These are phyloP conservation scores for Apiospora sp. DNA, from an alignment of 2,329 filamentous ascomycete genomes.

Conservation along the genomic window DNA sequence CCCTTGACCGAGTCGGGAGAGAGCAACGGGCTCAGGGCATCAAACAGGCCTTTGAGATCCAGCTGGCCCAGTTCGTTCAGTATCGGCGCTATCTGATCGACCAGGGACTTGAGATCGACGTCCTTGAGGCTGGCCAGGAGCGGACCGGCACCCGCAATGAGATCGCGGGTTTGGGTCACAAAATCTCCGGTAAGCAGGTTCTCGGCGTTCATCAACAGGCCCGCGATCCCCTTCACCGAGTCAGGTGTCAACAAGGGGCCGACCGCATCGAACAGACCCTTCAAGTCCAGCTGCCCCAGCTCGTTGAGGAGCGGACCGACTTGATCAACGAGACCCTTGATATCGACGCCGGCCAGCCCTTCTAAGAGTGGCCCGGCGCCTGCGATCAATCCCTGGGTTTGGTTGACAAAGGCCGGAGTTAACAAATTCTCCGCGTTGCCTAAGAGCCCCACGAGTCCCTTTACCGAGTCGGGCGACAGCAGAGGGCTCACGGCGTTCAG, in stretches of 20 bases:
- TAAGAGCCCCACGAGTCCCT: constrained; percentile 44
- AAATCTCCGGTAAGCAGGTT: constrained; percentile 36
- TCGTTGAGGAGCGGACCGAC: constrained; percentile 35
- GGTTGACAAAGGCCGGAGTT: constrained; percentile 38
- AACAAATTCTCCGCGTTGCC: constrained; percentile 48
- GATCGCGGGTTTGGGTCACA: constrained; percentile 39
- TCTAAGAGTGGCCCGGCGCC: constrained; percentile 39
- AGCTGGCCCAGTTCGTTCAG: constrained; percentile 41
- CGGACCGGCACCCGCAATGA: constrained; percentile 38
- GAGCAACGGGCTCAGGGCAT: constrained; percentile 45
- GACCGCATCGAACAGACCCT: constrained; percentile 36
- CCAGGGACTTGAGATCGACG: constrained; percentile 38
- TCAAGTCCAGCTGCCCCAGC: constrained; percentile 38
- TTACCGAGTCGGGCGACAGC: constrained; percentile 39
- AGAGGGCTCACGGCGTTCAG: constrained; percentile 46
- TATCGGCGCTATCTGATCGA: constrained; percentile 39
- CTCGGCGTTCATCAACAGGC: constrained; percentile 38
- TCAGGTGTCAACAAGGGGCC: constrained; percentile 42
- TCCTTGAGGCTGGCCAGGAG: constrained; percentile 32
- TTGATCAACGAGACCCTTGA: constrained; percentile 30
- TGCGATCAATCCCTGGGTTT: constrained; percentile 35
- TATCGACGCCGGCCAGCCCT: constrained; percentile 38
- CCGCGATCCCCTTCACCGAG: constrained; percentile 37
- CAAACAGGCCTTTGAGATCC: constrained; percentile 40
- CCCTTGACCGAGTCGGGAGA: constrained; percentile 44